Evolutionary conservation across 768 basidiomycete genomes (phyloP).

Genomic region (Dentipellis fragilis): DNA sequence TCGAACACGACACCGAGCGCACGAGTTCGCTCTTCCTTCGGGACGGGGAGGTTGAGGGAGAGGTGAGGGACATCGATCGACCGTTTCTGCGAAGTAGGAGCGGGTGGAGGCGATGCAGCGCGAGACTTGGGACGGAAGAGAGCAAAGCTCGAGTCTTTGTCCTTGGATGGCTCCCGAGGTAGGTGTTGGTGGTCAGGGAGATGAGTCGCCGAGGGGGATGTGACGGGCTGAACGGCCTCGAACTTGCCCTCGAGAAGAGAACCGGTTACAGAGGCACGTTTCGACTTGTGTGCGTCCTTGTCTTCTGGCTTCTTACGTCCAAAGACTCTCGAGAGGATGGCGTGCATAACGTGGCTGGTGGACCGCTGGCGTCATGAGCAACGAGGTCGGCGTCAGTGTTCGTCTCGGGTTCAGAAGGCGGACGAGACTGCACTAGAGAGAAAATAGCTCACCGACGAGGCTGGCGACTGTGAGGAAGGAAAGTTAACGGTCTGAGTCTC

Average conservation of each 20-base stretch:
- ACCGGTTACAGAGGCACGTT: constrained; percentile 24
- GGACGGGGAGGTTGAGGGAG: constrained; percentile 49
- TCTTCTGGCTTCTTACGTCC: constrained; percentile 62
- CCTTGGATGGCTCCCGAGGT: constrained; percentile 25
- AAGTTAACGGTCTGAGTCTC: no score
- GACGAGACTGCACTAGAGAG: no score
- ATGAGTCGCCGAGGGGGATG: constrained; percentile 25
- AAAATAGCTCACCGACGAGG: no score
- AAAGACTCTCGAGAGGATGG: constrained; percentile 71
- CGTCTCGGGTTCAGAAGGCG: no score
- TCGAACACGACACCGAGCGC: constrained; percentile 52
- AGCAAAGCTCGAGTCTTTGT: constrained; percentile 35
- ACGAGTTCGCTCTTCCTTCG: constrained; percentile 37
- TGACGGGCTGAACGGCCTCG: constrained; percentile 49
- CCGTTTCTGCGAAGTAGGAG: constrained; percentile 23
- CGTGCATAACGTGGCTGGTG: constrained; percentile 31
- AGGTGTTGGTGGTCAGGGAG: constrained; percentile 19
- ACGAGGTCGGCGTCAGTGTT: no score
- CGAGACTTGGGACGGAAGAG: constrained; percentile 35
- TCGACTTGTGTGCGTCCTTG: constrained; percentile 23
- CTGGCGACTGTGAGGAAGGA: no score
- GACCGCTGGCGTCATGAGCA: background rate
- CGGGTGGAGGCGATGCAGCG: constrained; percentile 15
- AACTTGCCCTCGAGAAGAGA: constrained; percentile 66
- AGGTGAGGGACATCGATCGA: constrained; percentile 38